A percentile compares a stretch with the other conserved stretches of the same genome.
Conservation (phyloP, 176 grass and related monocot species). For the Oryza punctata region DNA sequence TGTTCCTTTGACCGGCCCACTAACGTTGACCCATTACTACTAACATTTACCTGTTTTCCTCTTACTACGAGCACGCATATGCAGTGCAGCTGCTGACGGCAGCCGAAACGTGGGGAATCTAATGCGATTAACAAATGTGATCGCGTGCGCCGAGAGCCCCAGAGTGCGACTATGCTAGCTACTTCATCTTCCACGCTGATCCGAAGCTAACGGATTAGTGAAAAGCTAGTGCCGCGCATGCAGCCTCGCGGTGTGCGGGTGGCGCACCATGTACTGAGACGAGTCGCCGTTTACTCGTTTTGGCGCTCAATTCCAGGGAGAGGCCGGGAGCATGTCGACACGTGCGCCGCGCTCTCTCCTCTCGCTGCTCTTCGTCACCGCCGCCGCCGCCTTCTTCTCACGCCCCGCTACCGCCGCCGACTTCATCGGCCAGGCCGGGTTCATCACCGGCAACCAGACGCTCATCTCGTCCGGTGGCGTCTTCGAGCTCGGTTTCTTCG, state of each 20-base stretch:
- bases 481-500: slow-evolving; percentile 74
- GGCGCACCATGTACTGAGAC: slow-evolving; percentile 3
- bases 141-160: not conserved
- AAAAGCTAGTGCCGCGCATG: not conserved
- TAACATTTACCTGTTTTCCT: too few species aligned
- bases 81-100: not conserved
- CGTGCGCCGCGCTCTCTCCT: not conserved
- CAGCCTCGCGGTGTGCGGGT: not conserved
- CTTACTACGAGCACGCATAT: not conserved
- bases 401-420: not conserved
- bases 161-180: not conserved
- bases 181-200: not conserved
- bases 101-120: not conserved
- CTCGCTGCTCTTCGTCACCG: not conserved
- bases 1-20: not conserved
- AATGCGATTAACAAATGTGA: not conserved
- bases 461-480: slow-evolving; percentile 50
- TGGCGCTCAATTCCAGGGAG: not conserved
- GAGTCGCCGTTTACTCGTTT: not conserved
- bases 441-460: slow-evolving; percentile 48
- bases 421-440: slow-evolving; percentile 3
- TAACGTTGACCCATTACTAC: not conserved
- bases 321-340: not conserved
- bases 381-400: not conserved
- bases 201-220: not conserved